Evolutionary conservation across 169 alveolate genomes (phyloP), one percentile per base, ranked within the genome.

Genomic region (Amoebophrya sp.): DNA sequence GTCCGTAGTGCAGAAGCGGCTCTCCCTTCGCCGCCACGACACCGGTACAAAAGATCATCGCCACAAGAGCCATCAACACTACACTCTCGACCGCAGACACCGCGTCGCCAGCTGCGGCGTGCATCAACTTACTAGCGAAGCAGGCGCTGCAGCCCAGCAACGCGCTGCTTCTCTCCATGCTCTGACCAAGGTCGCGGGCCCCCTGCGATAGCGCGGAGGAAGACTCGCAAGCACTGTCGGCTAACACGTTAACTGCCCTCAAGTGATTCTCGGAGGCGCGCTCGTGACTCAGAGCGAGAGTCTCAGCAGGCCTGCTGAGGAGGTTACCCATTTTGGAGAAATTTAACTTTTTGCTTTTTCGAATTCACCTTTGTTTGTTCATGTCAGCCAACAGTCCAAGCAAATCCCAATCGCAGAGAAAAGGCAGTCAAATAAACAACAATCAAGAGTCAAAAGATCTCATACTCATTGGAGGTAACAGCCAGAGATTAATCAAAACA

Each of bases 181-280:
- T 53, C 76, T 53, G 76, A 10, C 76, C 76, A 23, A 53, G 23
- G 10, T 23, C 76, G 76, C 76, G 76, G 76, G 76, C 76, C n/a
- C n/a, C 76, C 76, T 53, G 76, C 76, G 76, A 53, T 10, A 53
- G 76, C 76, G 76, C 76, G 76, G 76, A 53, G 76, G 76, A 53
- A 23, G 76, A 53, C n/a, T 53, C 76, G 76, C 76, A 23, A 23
- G 23, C 76, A 53, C 76, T 23, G 76, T 53, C 76, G 10, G 76
- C 76, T 10, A 53, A 14, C 10, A 23, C 23, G 76, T 10, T 53
- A 53, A 23, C 76, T 14, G 76, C 76, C 10, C 23, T 10, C 76
- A 10, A 23, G 76, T 53, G 76, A 53, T 53, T 53, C 76, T 53
- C 76, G 76, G 76, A 53, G 76, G 76, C 76, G 23, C 76, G 76